Percentiles rank a stretch among this genome's conserved stretches.
Evolutionary conservation across 2,329 filamentous ascomycete species (phyloP).

Genomic region (Pyrenophora tritici-repentis): DNA sequence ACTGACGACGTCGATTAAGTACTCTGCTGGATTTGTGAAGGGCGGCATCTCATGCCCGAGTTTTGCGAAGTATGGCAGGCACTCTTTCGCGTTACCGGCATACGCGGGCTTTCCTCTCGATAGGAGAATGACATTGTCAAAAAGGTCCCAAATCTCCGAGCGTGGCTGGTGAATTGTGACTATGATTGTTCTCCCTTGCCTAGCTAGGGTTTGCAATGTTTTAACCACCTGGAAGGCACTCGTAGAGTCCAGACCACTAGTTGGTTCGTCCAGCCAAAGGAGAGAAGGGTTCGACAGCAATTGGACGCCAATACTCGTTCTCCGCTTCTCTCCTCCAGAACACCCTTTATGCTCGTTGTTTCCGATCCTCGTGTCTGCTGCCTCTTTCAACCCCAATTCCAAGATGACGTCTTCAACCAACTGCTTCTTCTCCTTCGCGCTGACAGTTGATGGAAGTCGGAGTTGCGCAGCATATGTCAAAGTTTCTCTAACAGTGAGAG

Average conservation of each 20-base stretch:
- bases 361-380: slow-evolving; percentile 74
- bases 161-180: slow-evolving; percentile 78
- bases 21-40: slow-evolving; percentile 80
- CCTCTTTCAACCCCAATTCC: slow-evolving; percentile 76
- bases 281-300: slow-evolving; percentile 79
- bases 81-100: slow-evolving; percentile 63
- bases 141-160: slow-evolving; percentile 78
- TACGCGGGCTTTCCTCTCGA: slow-evolving; percentile 71
- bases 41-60: slow-evolving; percentile 66
- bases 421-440: slow-evolving; percentile 60
- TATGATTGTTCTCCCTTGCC: slow-evolving; percentile 71
- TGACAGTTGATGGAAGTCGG: slow-evolving; percentile 67
- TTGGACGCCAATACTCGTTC: slow-evolving; percentile 78
- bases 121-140: slow-evolving; percentile 73
- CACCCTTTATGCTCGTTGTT: slow-evolving; percentile 74
- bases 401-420: slow-evolving; percentile 78
- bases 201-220: slow-evolving; percentile 70
- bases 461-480: slow-evolving; percentile 74
- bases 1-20: slow-evolving; percentile 74
- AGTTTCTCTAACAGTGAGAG: slow-evolving; percentile 76
- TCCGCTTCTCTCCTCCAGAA: slow-evolving; percentile 77
- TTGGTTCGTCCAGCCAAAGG: slow-evolving; percentile 78
- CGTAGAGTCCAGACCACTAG: slow-evolving; percentile 76
- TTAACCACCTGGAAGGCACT: slow-evolving; percentile 75
- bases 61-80: slow-evolving; percentile 66